Conservation (phyloP, 2,329 filamentous ascomycete species). For the Xylogone sp. region DNA sequence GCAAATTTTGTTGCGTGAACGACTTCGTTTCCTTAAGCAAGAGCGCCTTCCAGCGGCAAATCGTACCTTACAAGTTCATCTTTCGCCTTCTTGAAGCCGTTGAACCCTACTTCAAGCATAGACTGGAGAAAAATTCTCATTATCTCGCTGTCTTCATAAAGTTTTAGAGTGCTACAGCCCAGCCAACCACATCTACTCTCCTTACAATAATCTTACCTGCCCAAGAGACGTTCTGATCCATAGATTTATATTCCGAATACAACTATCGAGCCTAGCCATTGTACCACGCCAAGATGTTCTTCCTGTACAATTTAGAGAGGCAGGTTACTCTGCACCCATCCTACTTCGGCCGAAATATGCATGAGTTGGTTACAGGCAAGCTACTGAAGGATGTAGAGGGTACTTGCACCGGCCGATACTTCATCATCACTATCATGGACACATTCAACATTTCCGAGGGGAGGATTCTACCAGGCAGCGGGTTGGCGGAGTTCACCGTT, state of each 20-base stretch:
- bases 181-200: neutral
- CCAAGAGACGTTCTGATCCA: neutral
- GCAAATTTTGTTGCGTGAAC: neutral
- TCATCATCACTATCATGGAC: slow-evolving; percentile 97
- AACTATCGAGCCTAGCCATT: neutral
- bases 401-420: slow-evolving; percentile 91
- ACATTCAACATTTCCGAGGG: slow-evolving; percentile 93
- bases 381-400: slow-evolving; percentile 92
- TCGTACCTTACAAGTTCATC: neutral
- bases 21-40: neutral
- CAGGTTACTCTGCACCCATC: slow-evolving; percentile 94
- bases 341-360: slow-evolving; percentile 92
- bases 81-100: neutral
- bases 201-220: neutral
- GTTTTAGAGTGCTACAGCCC: neutral
- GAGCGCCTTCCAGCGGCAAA: neutral
- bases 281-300: slow-evolving; percentile 69
- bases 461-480: slow-evolving; percentile 85
- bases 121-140: neutral
- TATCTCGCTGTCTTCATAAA: neutral
- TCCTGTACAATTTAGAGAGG: slow-evolving; percentile 94
- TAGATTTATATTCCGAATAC: neutral
- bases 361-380: slow-evolving; percentile 84
- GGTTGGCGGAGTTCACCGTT: slow-evolving; percentile 90
- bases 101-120: neutral